Evolutionary conservation across 352 stramenopile genomes (phyloP).

Genomic region (Phytophthora agathidicida): DNA sequence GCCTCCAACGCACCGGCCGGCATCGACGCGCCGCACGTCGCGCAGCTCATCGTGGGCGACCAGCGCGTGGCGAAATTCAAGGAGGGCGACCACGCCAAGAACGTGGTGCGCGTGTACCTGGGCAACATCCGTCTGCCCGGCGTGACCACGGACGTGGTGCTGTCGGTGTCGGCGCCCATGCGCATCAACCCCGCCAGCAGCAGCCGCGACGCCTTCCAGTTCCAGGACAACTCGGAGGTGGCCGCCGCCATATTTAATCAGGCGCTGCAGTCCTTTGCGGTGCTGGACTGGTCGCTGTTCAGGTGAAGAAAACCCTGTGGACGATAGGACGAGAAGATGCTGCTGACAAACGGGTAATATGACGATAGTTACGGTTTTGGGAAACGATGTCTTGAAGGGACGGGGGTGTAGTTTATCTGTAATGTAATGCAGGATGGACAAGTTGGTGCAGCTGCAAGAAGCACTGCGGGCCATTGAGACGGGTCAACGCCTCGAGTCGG

Average conservation of each 20-base stretch:
- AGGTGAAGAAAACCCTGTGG: too few relatives aligned
- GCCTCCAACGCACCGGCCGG: constrained; percentile 27
- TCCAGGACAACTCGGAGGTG: constrained; percentile 71
- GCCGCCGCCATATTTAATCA: constrained; percentile 79
- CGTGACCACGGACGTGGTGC: constrained; percentile 82
- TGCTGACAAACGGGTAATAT: too few relatives aligned
- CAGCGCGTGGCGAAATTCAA: constrained; percentile 89
- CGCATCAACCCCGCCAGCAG: constrained; percentile 77
- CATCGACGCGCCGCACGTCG: constrained; percentile 46
- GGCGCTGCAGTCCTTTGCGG: constrained; percentile 62
- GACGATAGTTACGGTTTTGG: too few relatives aligned
- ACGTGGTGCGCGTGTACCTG: constrained; percentile 85
- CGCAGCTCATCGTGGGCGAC: constrained; percentile 70
- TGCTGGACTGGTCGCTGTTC: constrained; percentile 79
- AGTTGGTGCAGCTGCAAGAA: constrained; percentile 49
- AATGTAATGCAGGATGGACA: constrained; percentile 28
- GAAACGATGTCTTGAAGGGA: constrained; percentile 19
- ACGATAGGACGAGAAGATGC: neutral
- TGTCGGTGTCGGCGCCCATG: constrained; percentile 82
- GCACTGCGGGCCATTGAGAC: constrained; percentile 63
- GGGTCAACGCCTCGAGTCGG: constrained; percentile 46
- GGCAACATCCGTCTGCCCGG: constrained; percentile 71
- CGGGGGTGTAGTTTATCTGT: too few relatives aligned
- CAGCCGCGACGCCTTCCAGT: constrained; percentile 64
- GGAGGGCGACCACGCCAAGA: constrained; percentile 79